These are phyloP conservation scores for Hysterangium stoloniferum DNA, from an alignment of 768 basidiomycete genomes.

Conservation along the genomic window DNA sequence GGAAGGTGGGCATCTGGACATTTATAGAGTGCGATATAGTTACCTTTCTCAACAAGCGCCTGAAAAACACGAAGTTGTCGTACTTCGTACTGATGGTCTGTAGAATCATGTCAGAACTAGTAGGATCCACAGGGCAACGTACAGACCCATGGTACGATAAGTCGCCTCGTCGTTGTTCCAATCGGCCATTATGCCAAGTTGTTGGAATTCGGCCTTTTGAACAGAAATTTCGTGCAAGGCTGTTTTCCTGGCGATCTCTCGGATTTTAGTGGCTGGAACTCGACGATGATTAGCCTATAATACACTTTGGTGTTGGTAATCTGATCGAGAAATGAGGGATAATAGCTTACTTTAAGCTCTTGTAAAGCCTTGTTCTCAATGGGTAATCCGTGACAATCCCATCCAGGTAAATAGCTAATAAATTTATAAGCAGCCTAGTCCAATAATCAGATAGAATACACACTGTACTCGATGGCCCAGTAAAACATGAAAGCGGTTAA, in stretches of 20 bases:
- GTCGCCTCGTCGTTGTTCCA: conserved; percentile 60
- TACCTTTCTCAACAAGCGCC: conserved; percentile 81
- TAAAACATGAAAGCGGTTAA: conserved; percentile 80
- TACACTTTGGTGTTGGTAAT: neutral
- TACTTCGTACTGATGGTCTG: conserved; percentile 84
- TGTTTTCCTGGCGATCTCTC: conserved; percentile 60
- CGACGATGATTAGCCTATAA: conserved; percentile 46
- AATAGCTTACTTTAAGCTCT: conserved; percentile 51
- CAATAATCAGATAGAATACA: conserved; percentile 23
- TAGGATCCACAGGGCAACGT: neutral
- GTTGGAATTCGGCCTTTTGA: conserved; percentile 73
- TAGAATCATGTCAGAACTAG: neutral
- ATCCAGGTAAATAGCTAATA: conserved; percentile 86
- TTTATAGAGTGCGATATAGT: conserved; percentile 3
- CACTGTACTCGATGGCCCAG: conserved; percentile 77
- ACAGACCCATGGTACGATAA: conserved; percentile 79
- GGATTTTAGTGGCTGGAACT: conserved; percentile 54
- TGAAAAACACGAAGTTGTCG: conserved; percentile 81
- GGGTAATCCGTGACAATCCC: conserved; percentile 97
- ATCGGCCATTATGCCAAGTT: conserved; percentile 88
- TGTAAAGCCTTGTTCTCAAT: conserved; percentile 92
- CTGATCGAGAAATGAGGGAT: no score
- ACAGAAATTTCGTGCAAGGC: conserved; percentile 66
- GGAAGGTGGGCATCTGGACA: neutral
- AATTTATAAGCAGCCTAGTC: conserved; percentile 1